These are phyloP conservation scores for Zygosaccharomyces pseudobailii DNA, from an alignment of 1,139 yeast species.

Conservation along the genomic window DNA sequence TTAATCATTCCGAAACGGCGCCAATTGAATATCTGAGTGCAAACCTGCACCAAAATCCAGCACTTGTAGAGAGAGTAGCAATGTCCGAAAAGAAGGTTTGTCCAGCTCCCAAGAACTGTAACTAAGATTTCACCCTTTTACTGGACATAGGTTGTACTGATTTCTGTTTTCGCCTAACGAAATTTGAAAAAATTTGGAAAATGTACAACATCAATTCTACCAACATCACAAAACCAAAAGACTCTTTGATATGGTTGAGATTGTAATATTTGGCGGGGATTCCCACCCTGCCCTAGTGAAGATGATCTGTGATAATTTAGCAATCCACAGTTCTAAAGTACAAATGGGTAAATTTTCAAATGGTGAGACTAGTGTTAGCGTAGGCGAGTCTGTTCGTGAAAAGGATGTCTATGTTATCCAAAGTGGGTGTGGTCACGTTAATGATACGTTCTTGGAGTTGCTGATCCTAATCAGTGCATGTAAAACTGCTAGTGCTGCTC, in stretches of 20 bases:
- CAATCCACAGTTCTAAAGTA: constrained; percentile 57
- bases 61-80: background rate
- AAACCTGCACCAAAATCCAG: background rate
- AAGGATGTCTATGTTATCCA: constrained; percentile 80
- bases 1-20: constrained; percentile 54
- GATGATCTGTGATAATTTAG: constrained; percentile 60
- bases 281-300: constrained; percentile 61
- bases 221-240: constrained; percentile 32
- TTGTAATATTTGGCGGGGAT: constrained; percentile 66
- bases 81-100: too few relatives aligned
- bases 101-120: background rate
- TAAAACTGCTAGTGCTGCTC: constrained; percentile 88
- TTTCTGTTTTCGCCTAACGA: background rate
- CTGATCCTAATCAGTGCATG: constrained; percentile 89
- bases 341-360: constrained; percentile 61
- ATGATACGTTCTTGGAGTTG: constrained; percentile 85
- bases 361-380: constrained; percentile 86
- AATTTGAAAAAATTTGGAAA: background rate
- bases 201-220: too few relatives aligned
- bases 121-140: background rate
- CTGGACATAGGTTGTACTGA: background rate
- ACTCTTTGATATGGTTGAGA: constrained; percentile 55
- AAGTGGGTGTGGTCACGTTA: constrained; percentile 79
- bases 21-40: background rate
- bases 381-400: constrained; percentile 82